Evolutionary conservation across 768 basidiomycete genomes (phyloP), one percentile per base, ranked within the genome.

Genomic region (Tylopilus rubrobrunneus): DNA sequence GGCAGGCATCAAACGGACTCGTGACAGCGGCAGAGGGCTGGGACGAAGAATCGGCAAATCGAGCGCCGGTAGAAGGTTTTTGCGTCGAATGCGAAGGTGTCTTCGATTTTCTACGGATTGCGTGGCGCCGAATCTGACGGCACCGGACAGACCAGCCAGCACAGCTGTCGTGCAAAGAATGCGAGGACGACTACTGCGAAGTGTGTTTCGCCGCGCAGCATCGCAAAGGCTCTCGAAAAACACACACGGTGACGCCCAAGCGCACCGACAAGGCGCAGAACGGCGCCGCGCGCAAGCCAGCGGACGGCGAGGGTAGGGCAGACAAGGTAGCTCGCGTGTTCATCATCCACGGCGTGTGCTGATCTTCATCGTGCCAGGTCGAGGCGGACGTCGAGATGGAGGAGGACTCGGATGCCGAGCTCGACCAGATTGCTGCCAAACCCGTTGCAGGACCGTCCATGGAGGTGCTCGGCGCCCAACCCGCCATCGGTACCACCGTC

Each of bases 51-150:
- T 73, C 74, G 11, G 64, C 66, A 0, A 67, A 68, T 53, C 75
- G 69, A 39, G 73, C 77, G 9, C 71, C 75, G 14, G 68, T 73
- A 11, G 84, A 88, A 49, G 89, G 88, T 0, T 86, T 76, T 63
- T 93, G 91, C 57, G 68, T 92, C 49, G 91, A 93, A 69, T 92
- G 91, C 66, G 91, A 93, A 82, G 91, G 91, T 90, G 51, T 40
- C 36, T 3, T 37, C 29, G 29, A 15, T 36, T 36, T 36, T 36
- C 34, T 2, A 12, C 34, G 14, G 34, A 17, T 3, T 15, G 15
- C 12, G 17, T 37, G 25, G 25, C 2, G 25, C 25, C 25, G 25
- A n/a, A 5, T 37, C 36, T 37, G 36, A 37, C 36, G 36, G 15
- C 36, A 3, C 14, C 15, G 36, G 14, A 23, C 56, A 93, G 91